Percentiles rank a stretch among this genome's conserved stretches.
These are phyloP conservation scores for Fusarium acutatum DNA, from an alignment of 2,329 filamentous ascomycete species.

Conservation along the genomic window DNA sequence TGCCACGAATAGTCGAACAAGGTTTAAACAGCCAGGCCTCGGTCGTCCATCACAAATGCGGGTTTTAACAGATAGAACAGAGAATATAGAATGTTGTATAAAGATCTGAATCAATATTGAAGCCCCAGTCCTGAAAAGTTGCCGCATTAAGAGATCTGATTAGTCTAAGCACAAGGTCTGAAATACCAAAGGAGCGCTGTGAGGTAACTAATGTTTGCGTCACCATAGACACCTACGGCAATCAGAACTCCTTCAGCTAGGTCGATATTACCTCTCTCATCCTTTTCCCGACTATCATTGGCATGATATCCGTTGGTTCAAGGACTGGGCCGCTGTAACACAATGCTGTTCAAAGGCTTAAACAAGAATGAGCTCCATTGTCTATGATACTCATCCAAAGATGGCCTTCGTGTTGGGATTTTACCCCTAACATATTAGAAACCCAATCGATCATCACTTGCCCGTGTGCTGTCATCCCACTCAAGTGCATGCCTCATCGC, in stretches of 20 bases:
- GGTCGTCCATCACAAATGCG: not conserved
- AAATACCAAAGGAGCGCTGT: too few relatives aligned
- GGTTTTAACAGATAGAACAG: not conserved
- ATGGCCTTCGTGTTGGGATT: not conserved
- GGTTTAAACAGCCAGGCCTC: rapidly evolving
- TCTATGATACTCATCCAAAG: not conserved
- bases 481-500: not conserved
- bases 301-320: not conserved
- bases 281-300: too few relatives aligned
- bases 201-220: too few relatives aligned
- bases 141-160: too few relatives aligned
- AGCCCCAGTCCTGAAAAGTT: too few relatives aligned
- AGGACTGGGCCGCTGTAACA: not conserved
- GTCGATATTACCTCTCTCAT: too few relatives aligned
- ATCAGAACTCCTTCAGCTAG: too few relatives aligned
- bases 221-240: too few relatives aligned
- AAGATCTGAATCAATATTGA: too few relatives aligned
- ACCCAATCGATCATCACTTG: not conserved
- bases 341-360: not conserved
- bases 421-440: not conserved
- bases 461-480: not conserved
- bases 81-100: too few relatives aligned
- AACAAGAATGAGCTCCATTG: not conserved
- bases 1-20: not conserved
- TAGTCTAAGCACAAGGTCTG: too few relatives aligned